phyloP scores from a whole-genome alignment of 192 early-diverging fungal species.

The Umbelopsis isabellina region DNA sequence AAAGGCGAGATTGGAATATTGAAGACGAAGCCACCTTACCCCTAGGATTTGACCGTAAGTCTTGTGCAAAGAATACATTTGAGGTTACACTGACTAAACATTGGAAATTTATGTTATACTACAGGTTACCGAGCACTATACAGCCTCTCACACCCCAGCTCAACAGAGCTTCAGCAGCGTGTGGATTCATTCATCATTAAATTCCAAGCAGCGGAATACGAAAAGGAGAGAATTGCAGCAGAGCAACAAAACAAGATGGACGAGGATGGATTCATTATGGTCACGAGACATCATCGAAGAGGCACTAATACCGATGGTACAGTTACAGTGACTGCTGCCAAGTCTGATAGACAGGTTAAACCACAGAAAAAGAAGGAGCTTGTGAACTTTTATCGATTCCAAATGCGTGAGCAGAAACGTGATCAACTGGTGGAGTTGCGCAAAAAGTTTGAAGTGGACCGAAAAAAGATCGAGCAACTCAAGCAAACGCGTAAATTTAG shows the following conservation, averaged over 20 bases:
- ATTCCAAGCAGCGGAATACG: slow-evolving; percentile 78
- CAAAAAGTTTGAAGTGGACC: slow-evolving; percentile 93
- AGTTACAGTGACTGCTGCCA: slow-evolving; percentile 61
- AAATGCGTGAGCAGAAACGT: slow-evolving; percentile 88
- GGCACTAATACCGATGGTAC: slow-evolving; percentile 72
- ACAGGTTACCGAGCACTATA: slow-evolving; percentile 33
- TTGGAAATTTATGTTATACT: slow-evolving; percentile 4
- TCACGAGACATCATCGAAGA: slow-evolving; percentile 68
- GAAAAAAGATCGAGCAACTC: slow-evolving; percentile 76
- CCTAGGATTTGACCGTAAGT: slow-evolving; percentile 55
- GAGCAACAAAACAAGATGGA: slow-evolving; percentile 81
- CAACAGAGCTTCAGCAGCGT: slow-evolving; percentile 53
- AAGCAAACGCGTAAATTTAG: slow-evolving; percentile 83
- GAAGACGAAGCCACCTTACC: slow-evolving; percentile 48
- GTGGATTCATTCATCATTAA: slow-evolving; percentile 77
- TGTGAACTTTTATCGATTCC: slow-evolving; percentile 95
- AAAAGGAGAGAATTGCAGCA: slow-evolving; percentile 64
- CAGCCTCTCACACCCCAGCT: slow-evolving; percentile 38
- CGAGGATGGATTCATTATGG: slow-evolving; percentile 91
- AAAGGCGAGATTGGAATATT: slow-evolving; percentile 62
- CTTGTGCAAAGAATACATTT: background rate
- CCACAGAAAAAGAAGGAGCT: slow-evolving; percentile 78
- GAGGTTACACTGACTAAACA: background rate
- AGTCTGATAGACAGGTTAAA: slow-evolving; percentile 54
- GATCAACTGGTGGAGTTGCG: slow-evolving; percentile 88